These are phyloP conservation scores for Thraustochytrium striatum DNA, from an alignment of 352 stramenopile species.

Conservation along the genomic window DNA sequence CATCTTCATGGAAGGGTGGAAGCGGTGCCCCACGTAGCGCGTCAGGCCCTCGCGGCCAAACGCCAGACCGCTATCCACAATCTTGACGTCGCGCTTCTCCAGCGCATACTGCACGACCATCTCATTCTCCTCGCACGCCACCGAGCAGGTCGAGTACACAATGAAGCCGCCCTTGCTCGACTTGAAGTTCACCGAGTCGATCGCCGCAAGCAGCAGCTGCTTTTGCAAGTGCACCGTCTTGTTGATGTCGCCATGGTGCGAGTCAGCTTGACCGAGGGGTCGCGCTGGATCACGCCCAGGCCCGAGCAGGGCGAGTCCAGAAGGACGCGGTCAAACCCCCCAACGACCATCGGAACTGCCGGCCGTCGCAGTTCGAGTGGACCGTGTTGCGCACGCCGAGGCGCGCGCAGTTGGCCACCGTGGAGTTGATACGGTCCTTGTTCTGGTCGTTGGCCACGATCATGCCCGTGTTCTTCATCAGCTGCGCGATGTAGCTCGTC, in stretches of 20 bases:
- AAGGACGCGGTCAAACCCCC: constrained; percentile 94
- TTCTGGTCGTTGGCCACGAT: constrained; percentile 99
- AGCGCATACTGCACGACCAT: constrained; percentile 98
- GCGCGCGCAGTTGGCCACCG: constrained; percentile 96
- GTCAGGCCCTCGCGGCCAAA: constrained; percentile 85
- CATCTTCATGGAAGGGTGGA: constrained; percentile 91
- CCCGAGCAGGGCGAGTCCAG: constrained; percentile 98
- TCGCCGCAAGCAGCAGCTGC: constrained; percentile 94
- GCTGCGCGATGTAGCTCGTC: constrained; percentile 97
- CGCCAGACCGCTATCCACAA: constrained; percentile 94
- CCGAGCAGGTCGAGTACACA: constrained; percentile 97
- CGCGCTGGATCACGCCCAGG: constrained; percentile 93
- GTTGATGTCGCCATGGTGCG: constrained; percentile 87
- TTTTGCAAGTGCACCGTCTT: constrained; percentile 95
- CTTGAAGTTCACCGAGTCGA: constrained; percentile 93
- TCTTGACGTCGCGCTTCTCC: constrained; percentile 93
- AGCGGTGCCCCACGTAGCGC: constrained; percentile 83
- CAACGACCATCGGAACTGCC: constrained; percentile 86
- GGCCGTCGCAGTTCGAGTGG: constrained; percentile 89
- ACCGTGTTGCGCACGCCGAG: constrained; percentile 96
- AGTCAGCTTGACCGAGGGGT: constrained; percentile 97
- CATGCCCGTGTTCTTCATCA: constrained; percentile 98
- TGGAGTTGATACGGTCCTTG: constrained; percentile 91
- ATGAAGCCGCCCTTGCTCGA: constrained; percentile 93
- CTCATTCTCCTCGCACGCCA: constrained; percentile 76